Percentiles rank a stretch among this genome's conserved stretches.
Conservation (phyloP, 441 rosid species). For the Euphorbia corollata region DNA sequence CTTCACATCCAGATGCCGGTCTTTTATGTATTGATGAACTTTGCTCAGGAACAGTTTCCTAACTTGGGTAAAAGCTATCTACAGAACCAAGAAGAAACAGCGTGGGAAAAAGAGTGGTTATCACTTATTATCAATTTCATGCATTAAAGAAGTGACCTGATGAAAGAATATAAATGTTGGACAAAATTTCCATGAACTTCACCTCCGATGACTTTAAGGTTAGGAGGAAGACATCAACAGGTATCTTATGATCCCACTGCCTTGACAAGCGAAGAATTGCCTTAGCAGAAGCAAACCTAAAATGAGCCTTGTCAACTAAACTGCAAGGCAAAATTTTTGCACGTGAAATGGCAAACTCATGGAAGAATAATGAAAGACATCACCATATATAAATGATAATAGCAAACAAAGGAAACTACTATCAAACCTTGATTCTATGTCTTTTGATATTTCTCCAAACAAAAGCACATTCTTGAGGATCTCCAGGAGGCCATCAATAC, state of each 20-base stretch:
- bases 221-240: constrained; percentile 70
- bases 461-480: constrained; percentile 59
- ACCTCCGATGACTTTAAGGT: constrained; percentile 77
- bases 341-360: constrained; percentile 20
- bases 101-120: not conserved
- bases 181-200: not conserved
- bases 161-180: constrained; percentile 10
- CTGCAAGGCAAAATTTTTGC: constrained; percentile 37
- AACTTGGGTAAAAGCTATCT: constrained; percentile 79
- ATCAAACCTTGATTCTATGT: constrained; percentile 67
- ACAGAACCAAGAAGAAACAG: constrained; percentile 24
- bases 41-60: constrained; percentile 68
- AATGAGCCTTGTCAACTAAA: constrained; percentile 80
- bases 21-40: constrained; percentile 90
- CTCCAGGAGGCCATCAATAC: constrained; percentile 63
- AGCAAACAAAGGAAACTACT: constrained; percentile 3
- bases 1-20: constrained; percentile 75
- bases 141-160: too few species aligned
- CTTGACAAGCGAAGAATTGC: constrained; percentile 84
- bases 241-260: constrained; percentile 89
- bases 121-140: too few species aligned
- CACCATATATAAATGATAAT: not conserved
- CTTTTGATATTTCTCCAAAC: constrained; percentile 77
- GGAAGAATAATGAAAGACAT: constrained; percentile 1
- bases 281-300: constrained; percentile 93